A percentile compares a stretch with the other conserved stretches of the same genome.
phyloP scores from a whole-genome alignment of 257 asterid species.

The Solanum corneliomulleri region DNA sequence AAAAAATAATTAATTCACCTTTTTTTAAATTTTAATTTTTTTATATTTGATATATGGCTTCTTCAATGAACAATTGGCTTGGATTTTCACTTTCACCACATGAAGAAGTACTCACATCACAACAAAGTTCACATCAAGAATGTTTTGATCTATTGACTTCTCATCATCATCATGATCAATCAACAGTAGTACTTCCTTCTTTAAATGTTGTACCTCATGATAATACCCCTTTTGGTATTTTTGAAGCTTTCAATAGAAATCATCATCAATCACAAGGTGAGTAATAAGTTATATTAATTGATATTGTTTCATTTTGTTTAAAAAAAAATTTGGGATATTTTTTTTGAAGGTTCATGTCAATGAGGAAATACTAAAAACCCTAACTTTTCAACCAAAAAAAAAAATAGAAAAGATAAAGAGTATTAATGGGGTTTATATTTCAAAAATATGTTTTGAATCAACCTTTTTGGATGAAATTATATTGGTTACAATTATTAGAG shows the following conservation, averaged over 20 bases:
- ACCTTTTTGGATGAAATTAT: no score
- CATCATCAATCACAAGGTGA: constrained; percentile 34
- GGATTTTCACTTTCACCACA: constrained; percentile 63
- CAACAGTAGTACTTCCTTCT: constrained; percentile 31
- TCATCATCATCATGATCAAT: background rate
- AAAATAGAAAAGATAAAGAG: background rate
- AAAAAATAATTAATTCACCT: background rate
- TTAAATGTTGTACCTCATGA: constrained; percentile 19
- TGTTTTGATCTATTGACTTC: constrained; percentile 41
- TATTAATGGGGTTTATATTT: background rate
- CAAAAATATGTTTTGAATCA: background rate
- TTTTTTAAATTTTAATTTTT: accelerated
- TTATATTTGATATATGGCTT: constrained; percentile 11
- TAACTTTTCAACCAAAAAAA: background rate
- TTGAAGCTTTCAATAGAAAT: constrained; percentile 41
- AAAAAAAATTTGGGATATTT: background rate
- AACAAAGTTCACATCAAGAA: constrained; percentile 23
- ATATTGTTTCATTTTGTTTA: background rate
- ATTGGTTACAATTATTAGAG: no score
- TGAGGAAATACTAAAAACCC: background rate
- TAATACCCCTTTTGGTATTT: constrained; percentile 27
- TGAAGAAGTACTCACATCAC: constrained; percentile 21
- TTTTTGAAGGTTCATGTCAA: background rate
- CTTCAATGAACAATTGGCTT: constrained; percentile 60
- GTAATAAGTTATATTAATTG: background rate